Evolutionary conservation across 2,329 filamentous ascomycete species (phyloP).

Genomic region (Aspergillus fijiensis): DNA sequence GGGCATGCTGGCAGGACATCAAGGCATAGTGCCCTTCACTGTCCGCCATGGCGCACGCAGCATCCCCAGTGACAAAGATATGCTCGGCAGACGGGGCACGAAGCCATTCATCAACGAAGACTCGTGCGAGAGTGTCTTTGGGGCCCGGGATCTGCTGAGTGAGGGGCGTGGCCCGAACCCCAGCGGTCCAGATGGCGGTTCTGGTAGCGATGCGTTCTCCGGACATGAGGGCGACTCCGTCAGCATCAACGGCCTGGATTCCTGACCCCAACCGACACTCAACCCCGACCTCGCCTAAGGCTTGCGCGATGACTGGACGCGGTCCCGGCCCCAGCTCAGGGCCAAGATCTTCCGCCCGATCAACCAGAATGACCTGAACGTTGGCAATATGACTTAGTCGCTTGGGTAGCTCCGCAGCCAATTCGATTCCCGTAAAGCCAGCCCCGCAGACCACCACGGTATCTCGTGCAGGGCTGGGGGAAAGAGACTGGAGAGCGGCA

Average conservation of each 20-base stretch:
- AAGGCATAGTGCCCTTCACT: conserved; percentile 28
- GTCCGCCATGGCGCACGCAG: conserved; percentile 27
- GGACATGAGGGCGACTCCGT: conserved; percentile 26
- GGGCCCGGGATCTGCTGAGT: conserved; percentile 33
- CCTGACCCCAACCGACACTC: conserved; percentile 31
- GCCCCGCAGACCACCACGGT: conserved; percentile 39
- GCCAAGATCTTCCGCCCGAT: conserved; percentile 29
- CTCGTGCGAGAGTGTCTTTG: conserved; percentile 30
- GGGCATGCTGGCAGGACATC: conserved; percentile 46
- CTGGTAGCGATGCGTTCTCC: conserved; percentile 36
- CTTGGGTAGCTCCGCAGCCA: conserved; percentile 29
- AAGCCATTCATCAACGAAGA: conserved; percentile 32
- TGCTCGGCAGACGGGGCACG: conserved; percentile 21
- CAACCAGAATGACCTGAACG: conserved; percentile 29
- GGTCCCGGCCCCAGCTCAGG: conserved; percentile 35
- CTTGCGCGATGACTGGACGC: conserved; percentile 34
- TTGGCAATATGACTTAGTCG: conserved; percentile 22
- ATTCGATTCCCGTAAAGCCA: conserved; percentile 38
- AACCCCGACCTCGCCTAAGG: conserved; percentile 30
- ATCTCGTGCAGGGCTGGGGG: conserved; percentile 27
- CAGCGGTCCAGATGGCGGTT: conserved; percentile 42
- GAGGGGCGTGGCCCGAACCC: conserved; percentile 33
- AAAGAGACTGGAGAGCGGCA: conserved; percentile 21
- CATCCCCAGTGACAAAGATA: conserved; percentile 39
- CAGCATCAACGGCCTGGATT: conserved; percentile 25